Conservation (phyloP, 306 rosid genomes). For the Glycine tomentella region DNA sequence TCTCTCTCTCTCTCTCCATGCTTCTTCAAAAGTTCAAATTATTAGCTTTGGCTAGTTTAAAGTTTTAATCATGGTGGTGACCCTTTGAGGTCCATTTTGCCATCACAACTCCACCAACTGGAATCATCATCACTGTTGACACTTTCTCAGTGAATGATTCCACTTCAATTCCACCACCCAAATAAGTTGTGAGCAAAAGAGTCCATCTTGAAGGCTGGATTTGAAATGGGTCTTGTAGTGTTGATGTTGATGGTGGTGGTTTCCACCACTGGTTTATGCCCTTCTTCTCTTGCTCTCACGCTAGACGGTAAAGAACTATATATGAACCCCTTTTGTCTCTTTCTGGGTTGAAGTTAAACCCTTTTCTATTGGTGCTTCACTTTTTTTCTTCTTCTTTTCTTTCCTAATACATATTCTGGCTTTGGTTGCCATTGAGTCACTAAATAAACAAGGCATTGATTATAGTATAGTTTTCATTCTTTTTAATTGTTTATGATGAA, state of each 20-base stretch:
- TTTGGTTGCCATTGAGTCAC: conserved; percentile 15
- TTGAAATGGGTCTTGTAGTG: conserved; percentile 56
- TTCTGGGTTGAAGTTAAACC: neutral
- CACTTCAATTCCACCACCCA: conserved; percentile 23
- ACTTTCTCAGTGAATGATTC: conserved; percentile 10
- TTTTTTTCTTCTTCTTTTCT: no score
- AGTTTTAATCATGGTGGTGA: conserved; percentile 32
- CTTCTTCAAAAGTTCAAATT: conserved; percentile 53
- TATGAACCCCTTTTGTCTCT: conserved; percentile 12
- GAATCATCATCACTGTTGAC: conserved; percentile 37
- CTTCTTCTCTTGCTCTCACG: conserved; percentile 68
- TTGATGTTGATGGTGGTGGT: conserved; percentile 55
- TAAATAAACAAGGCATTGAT: neutral
- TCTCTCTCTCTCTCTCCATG: conserved; percentile 40
- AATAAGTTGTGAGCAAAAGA: conserved; percentile 9
- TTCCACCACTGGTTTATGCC: conserved; percentile 44
- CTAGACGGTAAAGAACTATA: conserved; percentile 73
- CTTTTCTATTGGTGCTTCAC: neutral
- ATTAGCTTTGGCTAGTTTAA: conserved; percentile 43
- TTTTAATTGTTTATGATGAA: no score
- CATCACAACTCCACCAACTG: conserved; percentile 44
- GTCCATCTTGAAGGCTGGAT: conserved; percentile 32
- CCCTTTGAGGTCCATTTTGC: conserved; percentile 44
- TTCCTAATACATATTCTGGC: no score
- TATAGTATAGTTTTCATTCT: no score